Conservation (phyloP, 106 monocot genomes). For the Dendrobium officinale region DNA sequence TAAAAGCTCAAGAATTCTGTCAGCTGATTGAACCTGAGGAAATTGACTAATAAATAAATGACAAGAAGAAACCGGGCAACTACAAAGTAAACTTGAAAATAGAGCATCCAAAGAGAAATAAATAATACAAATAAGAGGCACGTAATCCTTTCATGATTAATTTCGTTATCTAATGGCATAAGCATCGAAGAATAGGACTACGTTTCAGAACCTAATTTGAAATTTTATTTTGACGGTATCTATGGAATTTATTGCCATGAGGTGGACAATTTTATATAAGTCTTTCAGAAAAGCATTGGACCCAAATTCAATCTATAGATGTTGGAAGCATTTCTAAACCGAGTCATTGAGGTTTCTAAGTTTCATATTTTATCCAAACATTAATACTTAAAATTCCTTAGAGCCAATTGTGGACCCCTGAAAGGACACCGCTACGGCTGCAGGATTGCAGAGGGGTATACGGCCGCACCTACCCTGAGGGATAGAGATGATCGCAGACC, state of each 20-base stretch:
- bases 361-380: background rate
- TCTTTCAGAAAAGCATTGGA: background rate
- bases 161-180: background rate
- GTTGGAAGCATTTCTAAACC: background rate
- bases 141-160: background rate
- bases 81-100: background rate
- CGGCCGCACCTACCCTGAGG: too few species aligned
- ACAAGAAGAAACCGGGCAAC: background rate
- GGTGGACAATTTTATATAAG: background rate
- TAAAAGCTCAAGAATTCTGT: slow-evolving; percentile 94
- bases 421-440: too few species aligned
- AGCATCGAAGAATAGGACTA: background rate
- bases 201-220: background rate
- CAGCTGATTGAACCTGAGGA: slow-evolving; percentile 89
- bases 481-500: too few species aligned
- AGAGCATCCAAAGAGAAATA: background rate
- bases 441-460: too few species aligned
- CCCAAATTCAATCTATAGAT: background rate
- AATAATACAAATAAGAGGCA: background rate
- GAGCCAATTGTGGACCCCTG: too few species aligned
- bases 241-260: background rate
- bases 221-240: background rate
- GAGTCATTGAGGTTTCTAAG: background rate
- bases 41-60: slow-evolving; percentile 4
- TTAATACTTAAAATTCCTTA: background rate